Base-by-base conservation (phyloP, 768 basidiomycete species). In the Collybia nuda region DNA sequence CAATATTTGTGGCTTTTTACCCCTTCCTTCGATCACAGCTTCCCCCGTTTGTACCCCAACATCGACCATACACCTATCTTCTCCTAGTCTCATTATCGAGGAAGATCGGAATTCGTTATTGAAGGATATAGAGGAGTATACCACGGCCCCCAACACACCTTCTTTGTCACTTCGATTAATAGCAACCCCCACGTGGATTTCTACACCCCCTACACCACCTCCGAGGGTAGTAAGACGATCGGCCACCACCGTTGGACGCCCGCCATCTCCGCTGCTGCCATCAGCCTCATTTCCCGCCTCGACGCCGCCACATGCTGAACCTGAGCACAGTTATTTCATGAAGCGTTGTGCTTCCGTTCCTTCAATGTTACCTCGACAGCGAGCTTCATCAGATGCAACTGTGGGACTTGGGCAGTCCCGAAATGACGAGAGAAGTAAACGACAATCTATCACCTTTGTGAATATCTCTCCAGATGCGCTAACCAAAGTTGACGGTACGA, bases 181-280 rank as follows among this genome's bases (percentile, higher is more conserved):
- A 36, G 56, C 66, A 29, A 65, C 77, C 2, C 80, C 81, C 39
- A 80, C 75, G 43, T 82, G 82, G 81, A 79, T 75, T 38, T 76
- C 81, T 12, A 80, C 77, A 8, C 82, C 80, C 22, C 81, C 81
- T 22, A 82, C 82, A 9, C 81, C 82, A 32, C 80, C 80, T 18
- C 67, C 73, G 45, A 73, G 70, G 56, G 58, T 65, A 52, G 51
- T 70, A 51, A 75, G 71, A 44, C 68, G 70, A 47, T 70, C 70
- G 2, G 63, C 69, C 44, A 67, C 69, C 44, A 64, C 63, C 48
- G 58, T 66, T 49, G 65, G 65, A 50, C 65, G 64, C 37, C 64
- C 66, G 47, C 56, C 62, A 32, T 62, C 69, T 12, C 55, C 67
- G 23, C 39, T 77, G 39, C 58, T 74, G 7, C 67, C 71, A 40